These are phyloP conservation scores for Russula griseocarnosa DNA, from an alignment of 768 basidiomycete species.

Conservation along the genomic window DNA sequence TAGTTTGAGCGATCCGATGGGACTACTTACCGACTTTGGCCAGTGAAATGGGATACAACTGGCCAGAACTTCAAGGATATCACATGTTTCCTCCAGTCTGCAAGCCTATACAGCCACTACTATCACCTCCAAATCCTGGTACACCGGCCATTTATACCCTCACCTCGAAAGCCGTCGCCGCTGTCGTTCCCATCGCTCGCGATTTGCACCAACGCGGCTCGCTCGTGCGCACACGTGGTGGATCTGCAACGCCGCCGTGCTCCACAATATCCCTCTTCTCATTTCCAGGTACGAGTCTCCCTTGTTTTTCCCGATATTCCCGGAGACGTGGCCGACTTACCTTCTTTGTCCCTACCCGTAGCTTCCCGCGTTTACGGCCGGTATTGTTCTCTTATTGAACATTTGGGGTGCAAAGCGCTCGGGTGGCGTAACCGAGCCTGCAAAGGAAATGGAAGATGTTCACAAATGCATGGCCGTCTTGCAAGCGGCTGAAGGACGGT, in stretches of 20 bases:
- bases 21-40: neutral
- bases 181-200: constrained; percentile 45
- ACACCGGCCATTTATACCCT: constrained; percentile 48
- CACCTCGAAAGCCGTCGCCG: constrained; percentile 34
- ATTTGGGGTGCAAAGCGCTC: constrained; percentile 41
- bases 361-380: constrained; percentile 38
- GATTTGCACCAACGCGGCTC: constrained; percentile 49
- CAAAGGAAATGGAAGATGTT: constrained; percentile 29
- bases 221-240: constrained; percentile 44
- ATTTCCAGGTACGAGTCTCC: constrained; percentile 18
- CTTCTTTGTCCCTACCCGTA: constrained; percentile 19
- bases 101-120: constrained; percentile 40
- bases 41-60: constrained; percentile 30
- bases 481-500: constrained; percentile 22
- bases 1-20: neutral
- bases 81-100: constrained; percentile 36
- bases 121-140: constrained; percentile 45
- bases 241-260: constrained; percentile 35
- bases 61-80: constrained; percentile 26
- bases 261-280: constrained; percentile 26
- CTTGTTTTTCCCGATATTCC: neutral
- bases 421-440: constrained; percentile 17
- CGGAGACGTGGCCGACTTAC: constrained; percentile 13
- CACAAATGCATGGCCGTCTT: constrained; percentile 29
- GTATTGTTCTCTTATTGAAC: constrained; percentile 43